Base-by-base conservation (phyloP, 495 filamentous ascomycete genomes). In the Penicillium turbatum region DNA sequence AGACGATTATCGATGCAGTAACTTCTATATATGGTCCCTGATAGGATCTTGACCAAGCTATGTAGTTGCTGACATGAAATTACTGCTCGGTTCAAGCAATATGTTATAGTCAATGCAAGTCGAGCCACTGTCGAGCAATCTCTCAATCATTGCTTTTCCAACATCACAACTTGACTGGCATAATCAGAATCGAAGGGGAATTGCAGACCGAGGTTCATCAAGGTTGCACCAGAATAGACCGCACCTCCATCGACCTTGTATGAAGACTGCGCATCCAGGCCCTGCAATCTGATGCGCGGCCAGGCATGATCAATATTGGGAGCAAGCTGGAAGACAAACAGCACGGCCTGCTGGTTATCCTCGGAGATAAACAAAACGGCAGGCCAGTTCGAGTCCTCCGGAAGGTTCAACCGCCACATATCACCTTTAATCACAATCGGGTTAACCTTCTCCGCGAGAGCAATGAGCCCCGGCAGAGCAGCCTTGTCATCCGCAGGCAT, bases 361-460 rank as follows among this genome's bases (percentile, higher is more conserved):
- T 69, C 65, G 0, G 73, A 70, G n/a, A 78, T 67, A 54, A 80
- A 80, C 62, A 76, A 65, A 26, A 70, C 77, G 24, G 78, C 79
- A 10, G 79, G 79, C 77, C 77, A 81, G 44, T 80, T 76, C 0
- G 75, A 78, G 21, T 80, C 68, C 44, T 80, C 77, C 0, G 79
- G 79, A 0, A 81, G 64, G 7, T 65, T 70, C 8, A 82, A 66
- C 2, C 79, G 74, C 55, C 74, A 80, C 63, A 79, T 67, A 50
- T 79, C 72, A 3, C 79, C 79, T 9, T 59, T 71, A 41, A 82
- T 51, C 0, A 81, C 65, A 17, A 80, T 70, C 1, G 77, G 76
- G 43, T 77, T 80, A 7, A 82, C 68, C 53, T 70, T 72, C 45
- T 81, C 73, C 13, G 77, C 70, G 2, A 72, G 66, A 1, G 60